Percentiles rank a stretch among this genome's conserved stretches.
phyloP scores from a whole-genome alignment of 2,329 filamentous ascomycete genomes.

The Alternaria triticimaculans region DNA sequence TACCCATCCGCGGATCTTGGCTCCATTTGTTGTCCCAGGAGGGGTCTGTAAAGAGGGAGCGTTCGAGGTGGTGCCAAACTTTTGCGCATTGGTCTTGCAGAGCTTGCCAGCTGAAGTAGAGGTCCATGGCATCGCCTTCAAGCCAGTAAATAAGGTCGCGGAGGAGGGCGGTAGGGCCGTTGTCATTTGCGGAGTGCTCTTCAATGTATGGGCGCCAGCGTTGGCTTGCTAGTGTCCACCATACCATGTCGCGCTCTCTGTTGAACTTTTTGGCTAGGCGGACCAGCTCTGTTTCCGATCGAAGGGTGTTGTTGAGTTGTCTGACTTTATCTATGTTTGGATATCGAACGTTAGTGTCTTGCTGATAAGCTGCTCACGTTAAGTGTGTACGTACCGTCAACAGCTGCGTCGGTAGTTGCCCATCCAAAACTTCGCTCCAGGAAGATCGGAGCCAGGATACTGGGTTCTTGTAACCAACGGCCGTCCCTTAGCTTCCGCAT shows the following conservation, averaged over 20 bases:
- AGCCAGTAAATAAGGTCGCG: background rate
- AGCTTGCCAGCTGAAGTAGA: background rate
- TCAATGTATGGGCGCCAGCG: background rate
- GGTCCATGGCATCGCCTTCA: background rate
- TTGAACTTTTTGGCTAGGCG: background rate
- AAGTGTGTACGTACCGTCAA: background rate
- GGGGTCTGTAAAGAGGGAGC: background rate
- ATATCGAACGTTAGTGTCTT: background rate
- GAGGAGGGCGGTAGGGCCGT: background rate
- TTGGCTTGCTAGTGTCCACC: background rate
- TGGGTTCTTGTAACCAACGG: background rate
- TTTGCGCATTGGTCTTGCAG: background rate
- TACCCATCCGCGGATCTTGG: background rate
- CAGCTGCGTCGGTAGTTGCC: background rate
- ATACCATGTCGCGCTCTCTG: background rate
- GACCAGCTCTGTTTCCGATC: background rate
- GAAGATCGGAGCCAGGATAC: background rate
- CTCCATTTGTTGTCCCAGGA: background rate
- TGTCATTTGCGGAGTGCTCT: background rate
- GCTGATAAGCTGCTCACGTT: background rate
- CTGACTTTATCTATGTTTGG: background rate
- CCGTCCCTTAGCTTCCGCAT: background rate
- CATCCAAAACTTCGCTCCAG: background rate
- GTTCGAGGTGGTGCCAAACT: background rate
- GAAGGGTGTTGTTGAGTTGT: background rate